Base-by-base conservation (phyloP, 371 early-diverging fungal species). In the Syncephalastrum racemosum region DNA sequence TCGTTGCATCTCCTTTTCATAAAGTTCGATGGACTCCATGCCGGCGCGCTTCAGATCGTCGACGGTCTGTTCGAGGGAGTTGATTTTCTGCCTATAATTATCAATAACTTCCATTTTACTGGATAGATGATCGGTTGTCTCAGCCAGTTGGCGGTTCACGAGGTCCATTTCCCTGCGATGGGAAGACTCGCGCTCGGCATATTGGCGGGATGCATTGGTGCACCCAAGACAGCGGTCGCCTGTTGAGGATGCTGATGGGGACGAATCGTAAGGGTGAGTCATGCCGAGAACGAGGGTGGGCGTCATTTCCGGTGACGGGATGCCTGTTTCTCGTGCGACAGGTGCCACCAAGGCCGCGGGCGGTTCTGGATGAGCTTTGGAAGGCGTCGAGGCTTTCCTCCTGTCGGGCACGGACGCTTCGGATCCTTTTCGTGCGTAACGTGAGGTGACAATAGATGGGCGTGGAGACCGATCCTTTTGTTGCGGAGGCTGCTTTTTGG, bases 151-250 rank as follows among this genome's bases (percentile, higher is more conserved):
- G 25, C 25, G 18, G 31, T 46, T 27, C n/a, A 27, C 50, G 24
- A 24, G 19, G 20, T 50, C 18, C 4, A 36, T 27, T 45, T 54
- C n/a, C 19, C 36, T 47, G 36, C 56, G 48, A 19, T 48, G 47
- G 16, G 42, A 40, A 40, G 48, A 56, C 16, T 45, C 59, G 41
- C n/a, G 42, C 27, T 43, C 58, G 10, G 25, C 58, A 50, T 50
- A 45, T 58, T 56, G 46, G 12, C 31, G 6, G 18, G 46, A 6
- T 46, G 53, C 39, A 20, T 39, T 92, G 56, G 97, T 95, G 62
- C 85, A 86, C 46, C 97, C 96, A 40, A 96, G 81, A 8, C 93
- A 69, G 62, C 84, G 79, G 44, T 80, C 85, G 79, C 95, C 27
- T 13, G 27, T 51, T 20, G 14, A 40, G 14, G 51, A 40, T 39